phyloP scores from a whole-genome alignment of 345 rosid species.

The Carallia brachiata region DNA sequence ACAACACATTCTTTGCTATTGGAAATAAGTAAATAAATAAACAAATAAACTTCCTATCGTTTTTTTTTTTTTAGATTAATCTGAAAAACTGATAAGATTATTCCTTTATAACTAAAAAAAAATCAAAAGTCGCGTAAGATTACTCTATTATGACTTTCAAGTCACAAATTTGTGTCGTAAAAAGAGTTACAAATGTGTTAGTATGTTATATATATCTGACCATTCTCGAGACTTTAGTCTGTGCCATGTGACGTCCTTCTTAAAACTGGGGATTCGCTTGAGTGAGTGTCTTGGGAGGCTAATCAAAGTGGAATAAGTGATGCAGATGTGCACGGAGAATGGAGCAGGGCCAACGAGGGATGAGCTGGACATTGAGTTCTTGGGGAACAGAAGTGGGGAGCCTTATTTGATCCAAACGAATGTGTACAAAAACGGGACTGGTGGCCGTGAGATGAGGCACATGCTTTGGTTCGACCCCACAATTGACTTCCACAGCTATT shows the following conservation, averaged over 20 bases:
- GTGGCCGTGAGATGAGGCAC: slow-evolving; percentile 90
- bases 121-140: too few relatives aligned
- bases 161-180: too few relatives aligned
- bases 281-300: too few relatives aligned
- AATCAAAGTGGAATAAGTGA: neutral
- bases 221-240: neutral
- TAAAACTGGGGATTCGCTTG: too few relatives aligned
- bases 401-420: slow-evolving; percentile 92
- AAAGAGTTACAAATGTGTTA: too few relatives aligned
- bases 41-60: too few relatives aligned
- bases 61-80: too few relatives aligned
- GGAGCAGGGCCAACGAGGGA: slow-evolving; percentile 96
- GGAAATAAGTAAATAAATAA: neutral
- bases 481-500: slow-evolving; percentile 70
- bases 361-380: slow-evolving; percentile 90
- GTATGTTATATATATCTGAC: too few relatives aligned
- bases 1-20: neutral
- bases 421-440: slow-evolving; percentile 86
- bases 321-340: slow-evolving; percentile 90
- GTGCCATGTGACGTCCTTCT: too few relatives aligned
- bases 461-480: slow-evolving; percentile 96
- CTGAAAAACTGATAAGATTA: too few relatives aligned
- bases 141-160: too few relatives aligned
- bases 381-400: slow-evolving; percentile 87
- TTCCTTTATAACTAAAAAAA: too few relatives aligned